Evolutionary conservation across 2,329 filamentous ascomycete genomes (phyloP).

Genomic region (Pseudogymnoascus sp.): DNA sequence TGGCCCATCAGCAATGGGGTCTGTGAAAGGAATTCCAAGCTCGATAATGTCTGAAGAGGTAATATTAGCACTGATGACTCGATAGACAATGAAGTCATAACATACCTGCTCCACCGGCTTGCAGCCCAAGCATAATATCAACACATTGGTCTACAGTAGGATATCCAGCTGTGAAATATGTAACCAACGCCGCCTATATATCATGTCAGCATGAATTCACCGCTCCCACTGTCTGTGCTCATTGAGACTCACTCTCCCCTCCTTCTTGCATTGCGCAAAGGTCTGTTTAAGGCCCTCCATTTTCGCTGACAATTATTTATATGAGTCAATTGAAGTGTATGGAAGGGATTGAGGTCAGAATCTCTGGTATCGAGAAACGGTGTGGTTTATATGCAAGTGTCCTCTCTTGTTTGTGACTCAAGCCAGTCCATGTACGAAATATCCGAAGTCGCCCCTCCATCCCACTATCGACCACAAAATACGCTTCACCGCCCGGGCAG

Average conservation of each 20-base stretch:
- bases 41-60: slow-evolving; percentile 71
- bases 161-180: slow-evolving; percentile 93
- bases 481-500: slow-evolving; percentile 7
- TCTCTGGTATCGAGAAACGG: neutral
- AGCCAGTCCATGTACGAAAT: slow-evolving; percentile 7
- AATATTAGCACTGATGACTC: slow-evolving; percentile 6
- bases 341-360: neutral
- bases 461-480: slow-evolving; percentile 9
- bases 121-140: slow-evolving; percentile 77
- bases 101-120: slow-evolving; percentile 83
- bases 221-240: neutral
- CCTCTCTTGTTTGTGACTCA: slow-evolving; percentile 5
- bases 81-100: slow-evolving; percentile 9
- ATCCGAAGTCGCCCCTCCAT: slow-evolving; percentile 9
- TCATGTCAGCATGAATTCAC: slow-evolving; percentile 10
- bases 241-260: slow-evolving; percentile 32
- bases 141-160: slow-evolving; percentile 75
- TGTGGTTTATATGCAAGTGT: slow-evolving; percentile 7
- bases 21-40: slow-evolving; percentile 91
- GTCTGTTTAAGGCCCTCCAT: slow-evolving; percentile 45
- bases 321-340: slow-evolving; percentile 16
- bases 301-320: slow-evolving; percentile 11
- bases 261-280: slow-evolving; percentile 48
- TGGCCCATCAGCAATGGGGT: slow-evolving; percentile 94
- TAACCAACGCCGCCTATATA: slow-evolving; percentile 60